Evolutionary conservation across 169 alveolate species (phyloP), one percentile per base, ranked within the genome.

Genomic region (Babesia ovis): DNA sequence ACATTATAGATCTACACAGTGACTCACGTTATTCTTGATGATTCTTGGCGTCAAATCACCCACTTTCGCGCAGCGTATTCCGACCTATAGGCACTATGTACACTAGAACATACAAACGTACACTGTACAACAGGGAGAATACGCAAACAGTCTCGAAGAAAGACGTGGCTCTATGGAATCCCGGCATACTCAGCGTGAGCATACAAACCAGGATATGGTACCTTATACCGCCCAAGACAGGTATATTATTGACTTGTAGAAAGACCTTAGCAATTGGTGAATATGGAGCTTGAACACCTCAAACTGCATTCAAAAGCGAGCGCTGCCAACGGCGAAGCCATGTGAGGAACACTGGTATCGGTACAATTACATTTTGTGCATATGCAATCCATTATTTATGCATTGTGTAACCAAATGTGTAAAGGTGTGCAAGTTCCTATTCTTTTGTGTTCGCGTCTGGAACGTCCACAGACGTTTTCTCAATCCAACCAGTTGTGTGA

Each of bases 41-140:
- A 50, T 34, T 11, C 74, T n/a, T 6, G 74, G 74, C 11, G 62
- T 64, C 74, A 64, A 56, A 25, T 64, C 74, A 45, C 64, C 29
- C 8, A 64, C 46, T 54, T 64, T 64, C 46, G 74, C 74, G 22
- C 62, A 48, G 20, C 39, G 31, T 34, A 46, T 56, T 27, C 37
- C 5, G 31, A 32, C 41, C 55, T 48, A 56, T 0, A 32, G 25
- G 0, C 16, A 31, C 3, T 2, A 18, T 31, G 16, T 23, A 6
- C 18, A 18, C 0, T 18, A 34, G 1, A 18, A 14, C 20, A 35
- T 0, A 32, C 4, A 3, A 48, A 64, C 74, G 2, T 22, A 64
- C 74, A 22, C 25, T 32, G 12, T 46, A 8, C 1, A 22, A 31
- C 61, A 48, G 53, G 18, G 0, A 43, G 16, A 32, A 5, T n/a